Evolutionary conservation across 495 filamentous ascomycete genomes (phyloP), one percentile per base, ranked within the genome.

Genomic region (Elaphomyces granulatus): DNA sequence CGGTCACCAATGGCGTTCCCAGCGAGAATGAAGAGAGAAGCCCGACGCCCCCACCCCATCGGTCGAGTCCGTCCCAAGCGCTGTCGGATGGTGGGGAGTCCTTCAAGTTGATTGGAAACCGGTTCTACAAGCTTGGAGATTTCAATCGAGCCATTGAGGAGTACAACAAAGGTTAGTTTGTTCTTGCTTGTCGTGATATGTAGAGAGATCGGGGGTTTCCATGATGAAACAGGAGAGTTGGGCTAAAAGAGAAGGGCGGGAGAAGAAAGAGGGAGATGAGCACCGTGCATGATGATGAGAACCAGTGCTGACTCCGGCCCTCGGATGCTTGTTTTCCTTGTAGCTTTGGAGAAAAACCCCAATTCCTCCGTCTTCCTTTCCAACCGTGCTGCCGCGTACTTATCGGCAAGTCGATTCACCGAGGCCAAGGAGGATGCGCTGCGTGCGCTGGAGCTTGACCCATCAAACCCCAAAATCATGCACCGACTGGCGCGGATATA

Each of bases 361-460:
- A 60, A 58, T 49, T 84, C 83, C 14, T 71, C 87, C 12, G 94
- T 87, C 21, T 98, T 94, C 56, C 76, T 92, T 31, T 87, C 83
- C 46, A 98, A 98, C 71, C 81, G 92, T 43, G 86, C 92, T 18
- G 90, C 90, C 4, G 92, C 90, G 9, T 82, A 81, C 63, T 87
- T 98, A 72, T 78, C 82, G 23, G 81, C 80, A 32, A 75, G 77
- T 41, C 74, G 78, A 49, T 95, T 74, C 53, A 52, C 68, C 26
- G 74, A 81, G 40, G 92, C 90, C 18, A 61, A 96, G 36, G 83
- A 88, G 31, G 90, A 96, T 54, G 83, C 81, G 48, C 76, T 77
- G 49, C 70, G 66, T 23, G 85, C 92, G 2, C 72, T 81, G 28
- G 82, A 86, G 38, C 61, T 93, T 17, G 85, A 94, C 44, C 78